phyloP scores from a whole-genome alignment of 1,284 basidiomycete genomes.

The Cutaneotrichosporon curvatum region DNA sequence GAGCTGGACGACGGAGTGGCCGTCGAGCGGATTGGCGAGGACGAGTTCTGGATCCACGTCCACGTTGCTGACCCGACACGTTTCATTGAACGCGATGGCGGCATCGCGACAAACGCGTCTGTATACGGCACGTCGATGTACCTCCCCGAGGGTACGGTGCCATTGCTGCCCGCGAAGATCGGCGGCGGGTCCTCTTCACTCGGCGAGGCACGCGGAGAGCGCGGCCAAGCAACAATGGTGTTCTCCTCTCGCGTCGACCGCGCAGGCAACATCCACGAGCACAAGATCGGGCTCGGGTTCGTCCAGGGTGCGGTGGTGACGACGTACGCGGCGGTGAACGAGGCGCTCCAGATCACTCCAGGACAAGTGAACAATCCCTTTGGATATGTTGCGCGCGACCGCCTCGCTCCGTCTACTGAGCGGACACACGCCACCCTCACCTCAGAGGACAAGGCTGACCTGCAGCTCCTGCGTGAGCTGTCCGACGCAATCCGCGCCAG shows the following conservation, averaged over 20 bases:
- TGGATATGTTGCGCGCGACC: constrained; percentile 14
- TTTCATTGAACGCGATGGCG: constrained; percentile 63
- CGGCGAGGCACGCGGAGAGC: constrained; percentile 46
- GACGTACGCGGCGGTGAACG: constrained; percentile 66
- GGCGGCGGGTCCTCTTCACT: constrained; percentile 52
- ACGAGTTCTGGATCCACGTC: constrained; percentile 72
- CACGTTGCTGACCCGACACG: constrained; percentile 92
- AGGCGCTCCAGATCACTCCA: constrained; percentile 48
- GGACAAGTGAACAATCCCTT: constrained; percentile 22
- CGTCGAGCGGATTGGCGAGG: constrained; percentile 58
- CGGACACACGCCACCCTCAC: constrained; percentile 1
- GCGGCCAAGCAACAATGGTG: constrained; percentile 57
- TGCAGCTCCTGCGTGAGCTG: constrained; percentile 47
- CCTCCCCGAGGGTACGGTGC: constrained; percentile 57
- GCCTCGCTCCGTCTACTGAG: not conserved
- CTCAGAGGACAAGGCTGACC: constrained; percentile 37
- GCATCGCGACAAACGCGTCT: constrained; percentile 55
- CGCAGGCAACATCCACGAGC: constrained; percentile 62
- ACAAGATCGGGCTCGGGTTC: constrained; percentile 62
- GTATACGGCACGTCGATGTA: constrained; percentile 55
- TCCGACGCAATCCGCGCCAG: constrained; percentile 28
- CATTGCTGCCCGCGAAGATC: constrained; percentile 59
- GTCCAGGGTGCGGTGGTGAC: constrained; percentile 62
- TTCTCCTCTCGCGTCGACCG: constrained; percentile 70
- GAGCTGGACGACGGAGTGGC: constrained; percentile 96